Evolutionary conservation across 371 early-diverging fungal genomes (phyloP).

Genomic region (Entomophthora muscae): DNA sequence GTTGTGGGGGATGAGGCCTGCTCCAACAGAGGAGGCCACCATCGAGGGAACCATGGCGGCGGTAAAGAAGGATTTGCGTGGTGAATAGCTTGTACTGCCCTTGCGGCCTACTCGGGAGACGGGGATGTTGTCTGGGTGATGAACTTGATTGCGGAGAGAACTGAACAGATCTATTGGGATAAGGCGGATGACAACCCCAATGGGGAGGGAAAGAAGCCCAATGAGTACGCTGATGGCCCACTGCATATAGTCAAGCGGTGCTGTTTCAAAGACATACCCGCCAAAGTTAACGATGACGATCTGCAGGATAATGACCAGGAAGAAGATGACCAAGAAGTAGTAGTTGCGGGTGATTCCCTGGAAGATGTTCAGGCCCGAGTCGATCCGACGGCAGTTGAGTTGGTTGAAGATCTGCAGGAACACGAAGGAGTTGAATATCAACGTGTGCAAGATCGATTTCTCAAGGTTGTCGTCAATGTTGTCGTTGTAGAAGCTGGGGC

Average conservation of each 20-base stretch:
- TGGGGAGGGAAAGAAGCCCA: slow-evolving; percentile 68
- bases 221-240: slow-evolving; percentile 65
- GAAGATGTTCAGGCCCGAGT: slow-evolving; percentile 68
- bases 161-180: slow-evolving; percentile 27
- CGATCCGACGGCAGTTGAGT: slow-evolving; percentile 64
- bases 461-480: slow-evolving; percentile 20
- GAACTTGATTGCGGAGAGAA: not conserved
- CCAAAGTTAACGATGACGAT: slow-evolving; percentile 76
- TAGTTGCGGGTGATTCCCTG: slow-evolving; percentile 51
- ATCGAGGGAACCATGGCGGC: slow-evolving; percentile 40
- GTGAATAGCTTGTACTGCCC: not conserved
- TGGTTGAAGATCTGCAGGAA: slow-evolving; percentile 91
- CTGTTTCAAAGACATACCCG: slow-evolving; percentile 73
- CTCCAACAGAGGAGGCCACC: slow-evolving; percentile 40
- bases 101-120: not conserved
- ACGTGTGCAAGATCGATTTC: slow-evolving; percentile 37
- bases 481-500: slow-evolving; percentile 23
- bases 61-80: slow-evolving; percentile 11
- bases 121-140: not conserved
- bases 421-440: slow-evolving; percentile 92
- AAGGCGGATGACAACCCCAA: slow-evolving; percentile 55
- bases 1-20: slow-evolving; percentile 19
- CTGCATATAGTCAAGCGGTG: slow-evolving; percentile 39
- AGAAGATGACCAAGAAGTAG: slow-evolving; percentile 49
- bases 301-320: slow-evolving; percentile 53